Evolutionary conservation across 192 early-diverging fungal species (phyloP).

Genomic region (Nowakowskiella sp.): DNA sequence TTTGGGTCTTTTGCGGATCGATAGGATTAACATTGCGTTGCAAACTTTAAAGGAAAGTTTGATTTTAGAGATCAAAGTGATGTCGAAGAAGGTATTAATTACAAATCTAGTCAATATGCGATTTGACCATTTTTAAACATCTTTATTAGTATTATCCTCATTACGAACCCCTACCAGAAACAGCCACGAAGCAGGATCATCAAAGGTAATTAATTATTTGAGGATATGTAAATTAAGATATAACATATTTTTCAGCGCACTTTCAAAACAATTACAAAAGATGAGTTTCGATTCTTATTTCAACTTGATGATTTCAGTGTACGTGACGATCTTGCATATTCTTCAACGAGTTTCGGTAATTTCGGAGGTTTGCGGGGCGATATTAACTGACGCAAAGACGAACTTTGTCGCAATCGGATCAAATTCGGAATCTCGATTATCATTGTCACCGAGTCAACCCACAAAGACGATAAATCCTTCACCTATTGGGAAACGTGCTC

Average conservation of each 20-base stretch:
- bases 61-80: conserved; percentile 63
- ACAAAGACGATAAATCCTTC: too few species aligned
- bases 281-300: conserved; percentile 86
- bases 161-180: too few species aligned
- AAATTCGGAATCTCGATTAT: conserved; percentile 35
- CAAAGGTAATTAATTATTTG: too few species aligned
- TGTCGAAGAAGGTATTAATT: conserved; percentile 70
- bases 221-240: not conserved
- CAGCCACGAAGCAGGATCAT: too few species aligned
- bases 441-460: conserved; percentile 7
- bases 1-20: conserved; percentile 68
- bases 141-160: too few species aligned
- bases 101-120: too few species aligned
- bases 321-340: conserved; percentile 62
- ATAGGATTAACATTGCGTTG: conserved; percentile 56
- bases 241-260: conserved; percentile 26
- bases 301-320: conserved; percentile 66
- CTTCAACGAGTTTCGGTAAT: conserved; percentile 65
- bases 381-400: conserved; percentile 57
- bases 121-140: too few species aligned
- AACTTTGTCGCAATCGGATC: too few species aligned
- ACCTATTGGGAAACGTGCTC: conserved; percentile 14
- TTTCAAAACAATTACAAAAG: conserved; percentile 58
- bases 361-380: conserved; percentile 56
- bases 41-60: conserved; percentile 71